Percentiles rank a stretch among this genome's conserved stretches.
Conservation (phyloP, 2,329 filamentous ascomycete species). For the Cytospora piceae region DNA sequence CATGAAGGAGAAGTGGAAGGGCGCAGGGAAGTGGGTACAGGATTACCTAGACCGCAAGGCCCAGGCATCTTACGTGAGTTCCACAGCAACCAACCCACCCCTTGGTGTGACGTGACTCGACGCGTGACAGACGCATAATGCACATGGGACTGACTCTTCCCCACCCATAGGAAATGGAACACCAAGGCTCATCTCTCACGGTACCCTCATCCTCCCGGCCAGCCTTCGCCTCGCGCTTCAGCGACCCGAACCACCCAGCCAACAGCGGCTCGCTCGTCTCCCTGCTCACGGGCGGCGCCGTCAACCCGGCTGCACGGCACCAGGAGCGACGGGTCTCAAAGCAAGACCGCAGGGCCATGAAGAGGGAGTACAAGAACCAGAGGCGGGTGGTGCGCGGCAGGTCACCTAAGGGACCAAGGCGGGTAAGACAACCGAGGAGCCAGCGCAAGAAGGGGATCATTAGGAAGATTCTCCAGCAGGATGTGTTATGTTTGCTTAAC, state of each 20-base stretch:
- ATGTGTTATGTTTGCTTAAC: constrained; percentile 55
- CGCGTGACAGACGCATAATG: not conserved
- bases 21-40: constrained; percentile 42
- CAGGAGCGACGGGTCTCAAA: constrained; percentile 24
- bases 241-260: constrained; percentile 55
- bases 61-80: constrained; percentile 48
- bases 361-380: constrained; percentile 17
- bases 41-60: constrained; percentile 55
- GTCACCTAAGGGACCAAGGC: constrained; percentile 14
- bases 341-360: constrained; percentile 15
- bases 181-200: constrained; percentile 46
- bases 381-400: constrained; percentile 18
- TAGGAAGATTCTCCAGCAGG: constrained; percentile 37
- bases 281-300: constrained; percentile 49
- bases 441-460: constrained; percentile 25
- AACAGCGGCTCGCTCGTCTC: constrained; percentile 52
- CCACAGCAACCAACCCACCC: constrained; percentile 1
- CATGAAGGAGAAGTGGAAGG: constrained; percentile 37
- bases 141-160: not conserved
- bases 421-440: constrained; percentile 2
- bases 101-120: constrained; percentile 14
- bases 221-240: constrained; percentile 51
- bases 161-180: constrained; percentile 39
- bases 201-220: constrained; percentile 36
- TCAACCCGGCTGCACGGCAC: constrained; percentile 36